Conservation (phyloP, 495 filamentous ascomycete genomes). For the Elasticomyces elasticus region DNA sequence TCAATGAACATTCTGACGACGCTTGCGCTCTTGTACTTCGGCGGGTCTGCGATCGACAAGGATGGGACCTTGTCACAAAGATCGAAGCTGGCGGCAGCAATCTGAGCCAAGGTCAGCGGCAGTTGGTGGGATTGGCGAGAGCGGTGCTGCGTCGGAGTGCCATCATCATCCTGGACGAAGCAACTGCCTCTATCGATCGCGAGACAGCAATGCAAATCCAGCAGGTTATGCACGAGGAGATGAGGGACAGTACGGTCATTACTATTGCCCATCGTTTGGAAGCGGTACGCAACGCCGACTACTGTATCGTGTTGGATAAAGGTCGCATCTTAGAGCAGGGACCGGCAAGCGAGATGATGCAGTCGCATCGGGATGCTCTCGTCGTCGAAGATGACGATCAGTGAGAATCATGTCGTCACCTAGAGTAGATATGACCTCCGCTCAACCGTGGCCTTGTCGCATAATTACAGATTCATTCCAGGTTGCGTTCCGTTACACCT, state of each 20-base stretch:
- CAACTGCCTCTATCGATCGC: constrained; percentile 76
- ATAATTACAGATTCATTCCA: too few species aligned
- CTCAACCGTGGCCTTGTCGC: too few species aligned
- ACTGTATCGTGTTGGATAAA: constrained; percentile 58
- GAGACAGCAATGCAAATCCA: constrained; percentile 72
- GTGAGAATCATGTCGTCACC: too few species aligned
- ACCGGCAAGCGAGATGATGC: constrained; percentile 20
- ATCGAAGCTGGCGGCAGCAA: constrained; percentile 51
- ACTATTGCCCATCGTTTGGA: constrained; percentile 79
- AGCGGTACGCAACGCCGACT: constrained; percentile 67
- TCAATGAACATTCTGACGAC: constrained; percentile 34
- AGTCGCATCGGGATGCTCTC: not conserved
- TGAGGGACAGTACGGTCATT: constrained; percentile 69
- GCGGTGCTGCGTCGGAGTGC: constrained; percentile 50
- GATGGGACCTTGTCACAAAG: constrained; percentile 44
- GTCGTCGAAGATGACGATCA: too few species aligned
- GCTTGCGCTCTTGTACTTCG: constrained; percentile 43
- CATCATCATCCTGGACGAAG: constrained; percentile 61
- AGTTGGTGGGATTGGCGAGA: constrained; percentile 50
- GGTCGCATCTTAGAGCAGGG: constrained; percentile 42
- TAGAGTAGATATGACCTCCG: too few species aligned
- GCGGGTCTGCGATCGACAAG: constrained; percentile 42
- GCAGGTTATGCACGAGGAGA: constrained; percentile 61
- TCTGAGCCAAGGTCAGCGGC: constrained; percentile 52
- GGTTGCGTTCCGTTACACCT: too few species aligned